Percentiles rank a stretch among this genome's conserved stretches.
phyloP scores from a whole-genome alignment of 225 moss, liverwort and hornwort species.

The Neckera pumila region DNA sequence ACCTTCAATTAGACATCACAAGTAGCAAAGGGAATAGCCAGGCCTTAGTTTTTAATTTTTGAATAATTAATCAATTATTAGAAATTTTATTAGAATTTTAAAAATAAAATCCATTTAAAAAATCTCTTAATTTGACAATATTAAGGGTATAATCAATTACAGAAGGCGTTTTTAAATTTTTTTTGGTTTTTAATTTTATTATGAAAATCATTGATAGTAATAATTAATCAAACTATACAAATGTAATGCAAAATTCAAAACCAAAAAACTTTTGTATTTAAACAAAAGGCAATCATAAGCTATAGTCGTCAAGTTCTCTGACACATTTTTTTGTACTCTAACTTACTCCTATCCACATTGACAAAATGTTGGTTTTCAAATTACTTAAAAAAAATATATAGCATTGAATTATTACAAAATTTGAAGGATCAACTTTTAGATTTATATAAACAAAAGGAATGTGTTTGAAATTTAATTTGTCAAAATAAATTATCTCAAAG shows the following conservation, averaged over 20 bases:
- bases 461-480: neutral
- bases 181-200: neutral
- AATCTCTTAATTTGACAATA: too few species aligned
- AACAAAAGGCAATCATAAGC: neutral
- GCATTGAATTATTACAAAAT: neutral
- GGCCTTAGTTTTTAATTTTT: too few species aligned
- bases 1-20: neutral
- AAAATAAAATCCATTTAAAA: too few species aligned
- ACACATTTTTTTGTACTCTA: neutral
- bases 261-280: neutral
- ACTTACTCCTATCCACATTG: neutral
- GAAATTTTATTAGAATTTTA: too few species aligned
- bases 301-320: neutral
- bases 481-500: neutral
- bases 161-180: too few species aligned
- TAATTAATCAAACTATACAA: neutral
- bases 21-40: rapidly evolving
- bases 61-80: too few species aligned
- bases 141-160: too few species aligned
- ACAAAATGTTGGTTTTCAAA: neutral
- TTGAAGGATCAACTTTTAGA: neutral
- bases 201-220: too few species aligned
- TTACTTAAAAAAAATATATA: neutral
- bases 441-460: neutral
- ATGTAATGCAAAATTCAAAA: neutral